Conservation (phyloP, 163 green algal genomes). For the Chloromonas sp. region DNA sequence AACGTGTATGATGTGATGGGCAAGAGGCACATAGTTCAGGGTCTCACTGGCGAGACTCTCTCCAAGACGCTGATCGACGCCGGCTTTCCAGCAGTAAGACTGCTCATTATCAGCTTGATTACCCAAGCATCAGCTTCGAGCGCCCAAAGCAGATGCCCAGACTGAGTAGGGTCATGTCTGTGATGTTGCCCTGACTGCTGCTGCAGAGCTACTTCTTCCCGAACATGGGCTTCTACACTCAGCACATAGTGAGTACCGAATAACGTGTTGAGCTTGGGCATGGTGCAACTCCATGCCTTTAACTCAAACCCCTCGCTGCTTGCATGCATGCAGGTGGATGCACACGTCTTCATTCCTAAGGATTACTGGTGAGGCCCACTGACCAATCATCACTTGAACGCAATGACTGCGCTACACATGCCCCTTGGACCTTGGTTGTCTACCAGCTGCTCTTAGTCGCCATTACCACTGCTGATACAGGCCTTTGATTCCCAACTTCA, state of each 20-base stretch:
- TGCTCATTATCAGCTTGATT: neutral
- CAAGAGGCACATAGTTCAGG: conserved; percentile 33
- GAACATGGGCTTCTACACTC: conserved; percentile 47
- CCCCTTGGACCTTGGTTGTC: neutral
- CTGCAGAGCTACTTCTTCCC: conserved; percentile 46
- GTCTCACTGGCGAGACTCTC: conserved; percentile 32
- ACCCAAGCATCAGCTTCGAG: too few species aligned
- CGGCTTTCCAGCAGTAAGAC: conserved; percentile 31
- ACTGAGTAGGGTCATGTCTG: neutral
- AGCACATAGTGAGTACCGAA: conserved; percentile 19
- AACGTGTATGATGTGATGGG: conserved; percentile 50
- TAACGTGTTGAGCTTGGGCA: neutral
- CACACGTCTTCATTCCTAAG: conserved; percentile 42
- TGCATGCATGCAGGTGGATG: conserved; percentile 15
- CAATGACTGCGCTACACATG: neutral
- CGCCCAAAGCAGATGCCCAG: neutral
- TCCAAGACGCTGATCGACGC: conserved; percentile 30
- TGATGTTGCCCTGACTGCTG: neutral
- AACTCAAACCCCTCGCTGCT: neutral
- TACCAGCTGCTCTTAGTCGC: neutral
- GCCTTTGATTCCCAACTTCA: conserved; percentile 30
- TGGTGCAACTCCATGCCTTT: neutral
- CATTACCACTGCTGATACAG: neutral
- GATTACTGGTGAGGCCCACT: conserved; percentile 18
- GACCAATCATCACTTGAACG: neutral